These are phyloP conservation scores for Flammula alnicola DNA, from an alignment of 1,284 basidiomycete genomes.

Conservation along the genomic window DNA sequence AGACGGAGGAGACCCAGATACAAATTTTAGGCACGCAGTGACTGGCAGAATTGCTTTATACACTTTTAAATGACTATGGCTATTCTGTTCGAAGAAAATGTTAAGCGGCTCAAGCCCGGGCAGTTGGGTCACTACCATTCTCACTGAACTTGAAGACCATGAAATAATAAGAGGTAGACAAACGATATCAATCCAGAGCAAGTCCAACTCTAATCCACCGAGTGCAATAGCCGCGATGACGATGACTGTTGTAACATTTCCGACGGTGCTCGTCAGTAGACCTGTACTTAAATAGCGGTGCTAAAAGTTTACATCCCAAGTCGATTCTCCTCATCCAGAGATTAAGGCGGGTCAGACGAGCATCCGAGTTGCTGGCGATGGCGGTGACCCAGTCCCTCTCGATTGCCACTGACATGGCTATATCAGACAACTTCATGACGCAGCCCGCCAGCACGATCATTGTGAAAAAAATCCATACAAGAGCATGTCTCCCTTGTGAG, in stretches of 20 bases:
- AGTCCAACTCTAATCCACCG: constrained; percentile 36
- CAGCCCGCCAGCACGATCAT: constrained; percentile 47
- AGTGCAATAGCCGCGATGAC: constrained; percentile 39
- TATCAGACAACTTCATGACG: constrained; percentile 46
- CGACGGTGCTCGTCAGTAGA: no score
- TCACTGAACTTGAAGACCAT: no score
- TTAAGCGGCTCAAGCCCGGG: no score
- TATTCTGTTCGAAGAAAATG: no score
- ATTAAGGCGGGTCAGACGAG: constrained; percentile 39
- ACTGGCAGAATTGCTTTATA: no score
- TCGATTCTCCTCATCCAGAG: constrained; percentile 53
- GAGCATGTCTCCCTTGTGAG: constrained; percentile 10
- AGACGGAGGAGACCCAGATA: no score
- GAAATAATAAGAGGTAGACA: no score
- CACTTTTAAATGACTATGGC: no score
- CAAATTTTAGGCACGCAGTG: no score
- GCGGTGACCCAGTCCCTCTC: constrained; percentile 61
- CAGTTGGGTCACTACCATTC: no score
- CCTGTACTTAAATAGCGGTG: constrained; percentile 53
- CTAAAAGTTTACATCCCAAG: constrained; percentile 56
- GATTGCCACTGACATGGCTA: constrained; percentile 53
- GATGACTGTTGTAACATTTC: no score
- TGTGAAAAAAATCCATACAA: no score
- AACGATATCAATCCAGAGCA: constrained; percentile 21
- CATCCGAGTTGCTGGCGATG: constrained; percentile 28